Evolutionary conservation across 2,329 filamentous ascomycete species (phyloP).

Genomic region (Scedosporium apiospermum): DNA sequence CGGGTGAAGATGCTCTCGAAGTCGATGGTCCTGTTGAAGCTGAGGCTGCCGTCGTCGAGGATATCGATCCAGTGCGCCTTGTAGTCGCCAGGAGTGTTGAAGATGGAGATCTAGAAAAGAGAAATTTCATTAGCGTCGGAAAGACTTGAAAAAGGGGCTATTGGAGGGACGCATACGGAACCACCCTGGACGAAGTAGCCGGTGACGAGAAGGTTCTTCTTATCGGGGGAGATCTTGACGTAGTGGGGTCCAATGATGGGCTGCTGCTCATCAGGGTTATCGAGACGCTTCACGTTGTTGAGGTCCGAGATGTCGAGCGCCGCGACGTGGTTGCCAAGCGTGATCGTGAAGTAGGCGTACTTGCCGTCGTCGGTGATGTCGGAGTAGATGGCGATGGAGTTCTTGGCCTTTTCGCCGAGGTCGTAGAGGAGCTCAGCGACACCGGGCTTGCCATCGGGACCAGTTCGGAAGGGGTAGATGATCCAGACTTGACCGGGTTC

Average conservation of each 20-base stretch:
- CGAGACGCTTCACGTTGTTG: slow-evolving; percentile 49
- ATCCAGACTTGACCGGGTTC: slow-evolving; percentile 53
- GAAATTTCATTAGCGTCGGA: background rate
- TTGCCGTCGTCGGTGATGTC: slow-evolving; percentile 50
- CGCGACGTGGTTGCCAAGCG: slow-evolving; percentile 51
- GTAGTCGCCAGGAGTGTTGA: slow-evolving; percentile 53
- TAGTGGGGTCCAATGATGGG: slow-evolving; percentile 54
- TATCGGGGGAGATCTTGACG: slow-evolving; percentile 53
- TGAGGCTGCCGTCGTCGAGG: slow-evolving; percentile 40
- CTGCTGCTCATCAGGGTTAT: slow-evolving; percentile 48
- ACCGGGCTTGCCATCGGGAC: slow-evolving; percentile 45
- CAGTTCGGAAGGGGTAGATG: slow-evolving; percentile 51
- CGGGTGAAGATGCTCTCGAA: slow-evolving; percentile 40
- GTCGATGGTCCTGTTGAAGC: slow-evolving; percentile 51
- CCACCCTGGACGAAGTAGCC: slow-evolving; percentile 58
- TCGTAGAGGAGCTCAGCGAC: slow-evolving; percentile 49
- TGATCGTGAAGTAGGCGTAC: slow-evolving; percentile 50
- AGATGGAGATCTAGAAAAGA: slow-evolving; percentile 36
- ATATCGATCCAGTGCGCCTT: slow-evolving; percentile 55
- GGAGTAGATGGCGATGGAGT: slow-evolving; percentile 50
- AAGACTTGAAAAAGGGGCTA: slow-evolving; percentile 8
- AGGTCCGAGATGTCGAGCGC: slow-evolving; percentile 53
- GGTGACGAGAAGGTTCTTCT: slow-evolving; percentile 55
- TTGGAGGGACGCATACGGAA: slow-evolving; percentile 21
- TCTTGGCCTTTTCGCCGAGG: slow-evolving; percentile 44